Evolutionary conservation across 805 yeast genomes (phyloP), one percentile per base, ranked within the genome.

Genomic region (Ogataea siamensis): DNA sequence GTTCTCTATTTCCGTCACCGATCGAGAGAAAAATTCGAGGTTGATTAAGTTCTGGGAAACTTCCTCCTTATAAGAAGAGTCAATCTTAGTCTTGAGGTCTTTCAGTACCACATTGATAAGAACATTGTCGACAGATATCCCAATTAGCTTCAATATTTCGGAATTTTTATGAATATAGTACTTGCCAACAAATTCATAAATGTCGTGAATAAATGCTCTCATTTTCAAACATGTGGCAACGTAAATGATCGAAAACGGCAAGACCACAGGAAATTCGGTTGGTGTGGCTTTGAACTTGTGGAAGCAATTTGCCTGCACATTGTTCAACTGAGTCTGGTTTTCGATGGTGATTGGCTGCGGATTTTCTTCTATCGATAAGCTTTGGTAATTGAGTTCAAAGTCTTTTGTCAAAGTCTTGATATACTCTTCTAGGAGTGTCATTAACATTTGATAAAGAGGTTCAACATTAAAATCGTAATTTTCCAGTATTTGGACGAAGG

Each of bases 221-320:
- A 86, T 61, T 24, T 85, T 80, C 16, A 87, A 76, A 60, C 97
- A 91, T 21, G 87, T 78, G 64, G 87, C 83, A 17, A 95, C 89
- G 53, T 87, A 89, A 43, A 87, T 78, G 40, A 85, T 83, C 36
- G 96, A 86, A 55, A 91, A 93, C 11, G 98, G 97, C 37, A 91
- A 63, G 0, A 82, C 76, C 43, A 78, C 69, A 2, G 87, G 83
- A 41, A 75, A 76, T 6, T 55, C 62, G 46, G 53, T 60, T 34
- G 57, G 55, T 11, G 48, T 42, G 5, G 40, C 40, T 20, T 42
- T 45, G 32, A 54, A 44, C 26, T 42, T 46, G 31, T 53, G 55
- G 37, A 58, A 61, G 20, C 62, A 55, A 4, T 70, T 71, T 1
- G 76, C 73, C 16, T 68, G 70, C 42, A 82, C 67, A 22, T 84